phyloP scores from a whole-genome alignment of 352 stramenopile genomes.

The Phytophthora ohioensis region DNA sequence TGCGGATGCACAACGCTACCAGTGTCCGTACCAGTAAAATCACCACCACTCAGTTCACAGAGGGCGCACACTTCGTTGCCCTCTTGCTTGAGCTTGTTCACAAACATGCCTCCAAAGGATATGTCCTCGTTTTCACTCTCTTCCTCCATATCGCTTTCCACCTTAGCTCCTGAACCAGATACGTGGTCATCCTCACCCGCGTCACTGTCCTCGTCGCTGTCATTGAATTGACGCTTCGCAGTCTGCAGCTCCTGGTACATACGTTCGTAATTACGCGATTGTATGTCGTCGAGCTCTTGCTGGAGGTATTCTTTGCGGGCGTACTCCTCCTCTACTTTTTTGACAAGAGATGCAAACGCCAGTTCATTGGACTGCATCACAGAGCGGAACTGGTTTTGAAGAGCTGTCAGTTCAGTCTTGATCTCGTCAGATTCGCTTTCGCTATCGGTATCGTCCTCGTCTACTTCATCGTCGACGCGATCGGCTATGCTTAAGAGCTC shows the following conservation, averaged over 20 bases:
- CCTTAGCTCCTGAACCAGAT: constrained; percentile 16
- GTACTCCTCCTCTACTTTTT: constrained; percentile 57
- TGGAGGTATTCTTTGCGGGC: constrained; percentile 57
- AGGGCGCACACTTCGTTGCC: constrained; percentile 72
- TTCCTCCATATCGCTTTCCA: constrained; percentile 32
- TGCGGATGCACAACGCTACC: constrained; percentile 74
- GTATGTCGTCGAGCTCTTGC: constrained; percentile 57
- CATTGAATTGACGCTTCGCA: constrained; percentile 56
- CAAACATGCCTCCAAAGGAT: constrained; percentile 74
- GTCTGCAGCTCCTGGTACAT: constrained; percentile 72
- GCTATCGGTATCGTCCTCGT: constrained; percentile 57
- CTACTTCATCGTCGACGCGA: constrained; percentile 46
- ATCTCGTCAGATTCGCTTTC: constrained; percentile 59
- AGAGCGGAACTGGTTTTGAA: constrained; percentile 58
- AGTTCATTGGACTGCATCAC: constrained; percentile 56
- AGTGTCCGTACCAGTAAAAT: constrained; percentile 78
- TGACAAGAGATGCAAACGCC: constrained; percentile 46
- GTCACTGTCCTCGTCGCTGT: constrained; percentile 56
- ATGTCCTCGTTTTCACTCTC: constrained; percentile 64
- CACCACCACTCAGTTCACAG: constrained; percentile 79
- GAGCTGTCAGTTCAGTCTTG: constrained; percentile 50
- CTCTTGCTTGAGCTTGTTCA: constrained; percentile 83
- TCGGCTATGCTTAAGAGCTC: constrained; percentile 52
- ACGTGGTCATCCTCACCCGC: constrained; percentile 2
- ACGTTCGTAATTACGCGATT: constrained; percentile 65